Conservation (phyloP, 2,329 filamentous ascomycete genomes). For the Ciborinia camelliae region DNA sequence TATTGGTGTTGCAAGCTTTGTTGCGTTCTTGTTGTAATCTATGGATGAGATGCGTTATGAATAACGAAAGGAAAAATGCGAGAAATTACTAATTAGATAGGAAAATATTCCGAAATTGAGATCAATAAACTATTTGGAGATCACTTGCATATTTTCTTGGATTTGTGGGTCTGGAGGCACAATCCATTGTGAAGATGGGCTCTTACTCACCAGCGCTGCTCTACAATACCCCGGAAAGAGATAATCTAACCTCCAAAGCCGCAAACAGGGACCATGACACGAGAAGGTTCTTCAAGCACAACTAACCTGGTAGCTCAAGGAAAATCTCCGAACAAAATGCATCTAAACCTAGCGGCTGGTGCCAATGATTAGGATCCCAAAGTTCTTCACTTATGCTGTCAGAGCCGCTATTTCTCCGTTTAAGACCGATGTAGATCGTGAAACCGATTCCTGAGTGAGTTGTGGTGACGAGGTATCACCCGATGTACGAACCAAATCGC, state of each 20-base stretch:
- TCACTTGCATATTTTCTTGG: neutral
- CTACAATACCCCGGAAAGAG: neutral
- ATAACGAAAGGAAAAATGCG: constrained; percentile 2
- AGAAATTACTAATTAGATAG: neutral
- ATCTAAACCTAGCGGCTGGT: neutral
- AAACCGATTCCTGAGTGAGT: neutral
- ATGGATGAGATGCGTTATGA: constrained; percentile 7
- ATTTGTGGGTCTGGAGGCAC: neutral
- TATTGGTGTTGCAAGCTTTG: constrained; percentile 23
- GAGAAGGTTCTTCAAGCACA: neutral
- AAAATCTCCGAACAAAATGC: neutral
- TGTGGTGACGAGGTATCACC: neutral
- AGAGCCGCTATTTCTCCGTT: neutral
- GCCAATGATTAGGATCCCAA: neutral
- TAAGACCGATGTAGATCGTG: neutral
- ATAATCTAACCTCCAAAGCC: neutral
- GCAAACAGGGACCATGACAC: neutral
- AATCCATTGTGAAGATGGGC: too few species aligned
- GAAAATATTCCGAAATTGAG: neutral
- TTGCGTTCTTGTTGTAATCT: constrained; percentile 24
- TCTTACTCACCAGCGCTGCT: neutral
- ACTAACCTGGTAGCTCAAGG: neutral
- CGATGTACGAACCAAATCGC: too few species aligned
- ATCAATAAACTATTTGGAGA: neutral
- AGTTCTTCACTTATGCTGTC: neutral